Conservation (phyloP, 176 grass and related monocot species). For the Thalia dealbata region DNA sequence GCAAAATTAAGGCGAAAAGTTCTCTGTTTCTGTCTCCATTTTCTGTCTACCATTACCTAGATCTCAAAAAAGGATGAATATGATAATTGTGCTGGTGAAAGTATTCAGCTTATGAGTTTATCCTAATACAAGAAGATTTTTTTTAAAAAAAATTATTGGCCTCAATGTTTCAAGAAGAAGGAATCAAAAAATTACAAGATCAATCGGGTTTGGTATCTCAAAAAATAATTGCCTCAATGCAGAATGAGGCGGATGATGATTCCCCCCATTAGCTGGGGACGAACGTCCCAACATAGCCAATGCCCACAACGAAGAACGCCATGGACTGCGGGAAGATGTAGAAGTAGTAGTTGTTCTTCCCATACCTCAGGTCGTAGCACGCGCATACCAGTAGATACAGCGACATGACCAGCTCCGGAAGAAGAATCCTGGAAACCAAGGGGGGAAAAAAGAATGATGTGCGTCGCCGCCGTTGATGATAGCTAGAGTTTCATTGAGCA, state of each 20-base stretch:
- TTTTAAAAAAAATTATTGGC: background rate
- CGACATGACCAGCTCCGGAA: slow-evolving; percentile 52
- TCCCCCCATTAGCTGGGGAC: background rate
- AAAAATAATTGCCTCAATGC: background rate
- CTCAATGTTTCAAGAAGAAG: background rate
- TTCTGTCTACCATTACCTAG: no score
- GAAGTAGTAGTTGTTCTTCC: slow-evolving; percentile 68
- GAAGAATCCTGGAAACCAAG: slow-evolving; percentile 60
- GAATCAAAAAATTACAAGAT: background rate
- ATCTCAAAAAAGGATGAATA: no score
- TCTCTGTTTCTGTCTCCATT: no score
- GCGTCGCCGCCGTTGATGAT: background rate
- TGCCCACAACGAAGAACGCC: slow-evolving; percentile 59
- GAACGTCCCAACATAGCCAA: slow-evolving; percentile 51
- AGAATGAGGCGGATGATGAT: background rate
- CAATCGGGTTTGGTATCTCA: background rate
- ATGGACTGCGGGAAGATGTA: slow-evolving; percentile 64
- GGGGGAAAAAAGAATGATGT: background rate
- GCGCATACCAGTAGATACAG: slow-evolving; percentile 50
- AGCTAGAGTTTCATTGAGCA: background rate
- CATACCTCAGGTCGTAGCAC: slow-evolving; percentile 46
- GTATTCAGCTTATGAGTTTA: no score
- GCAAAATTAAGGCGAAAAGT: no score
- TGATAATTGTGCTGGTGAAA: no score
- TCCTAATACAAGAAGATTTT: no score